phyloP scores from a whole-genome alignment of 2,329 filamentous ascomycete species.

The Pestalotiopsis sp. region DNA sequence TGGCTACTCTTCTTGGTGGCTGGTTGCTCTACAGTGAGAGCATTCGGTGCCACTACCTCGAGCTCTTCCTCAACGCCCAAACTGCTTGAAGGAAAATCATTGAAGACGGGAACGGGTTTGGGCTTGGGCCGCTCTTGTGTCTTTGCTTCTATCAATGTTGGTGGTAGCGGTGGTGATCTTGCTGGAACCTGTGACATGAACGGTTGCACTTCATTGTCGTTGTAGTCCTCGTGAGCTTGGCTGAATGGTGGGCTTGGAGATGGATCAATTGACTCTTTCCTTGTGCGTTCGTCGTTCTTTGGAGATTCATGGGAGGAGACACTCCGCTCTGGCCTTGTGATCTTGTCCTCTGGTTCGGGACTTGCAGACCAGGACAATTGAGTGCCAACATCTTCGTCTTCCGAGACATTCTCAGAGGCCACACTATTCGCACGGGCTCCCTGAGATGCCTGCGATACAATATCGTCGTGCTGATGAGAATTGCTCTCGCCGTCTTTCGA shows the following conservation, averaged over 20 bases:
- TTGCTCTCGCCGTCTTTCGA: not conserved
- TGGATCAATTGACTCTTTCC: not conserved
- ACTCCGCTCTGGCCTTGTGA: not conserved
- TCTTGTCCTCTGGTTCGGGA: not conserved
- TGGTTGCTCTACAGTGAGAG: constrained; percentile 22
- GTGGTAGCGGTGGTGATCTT: constrained; percentile 23
- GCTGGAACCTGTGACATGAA: constrained; percentile 30
- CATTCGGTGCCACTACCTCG: constrained; percentile 32
- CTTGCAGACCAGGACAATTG: not conserved
- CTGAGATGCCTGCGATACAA: not conserved
- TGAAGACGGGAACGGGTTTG: not conserved
- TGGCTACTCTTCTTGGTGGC: constrained; percentile 26
- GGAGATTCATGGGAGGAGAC: too few relatives aligned
- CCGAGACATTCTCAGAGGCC: not conserved
- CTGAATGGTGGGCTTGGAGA: not conserved
- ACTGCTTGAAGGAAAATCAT: constrained; percentile 28
- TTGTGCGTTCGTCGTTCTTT: too few relatives aligned
- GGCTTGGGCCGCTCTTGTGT: constrained; percentile 2
- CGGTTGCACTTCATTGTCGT: constrained; percentile 2
- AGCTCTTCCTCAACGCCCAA: constrained; percentile 32
- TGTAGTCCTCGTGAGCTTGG: not conserved
- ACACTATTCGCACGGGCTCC: not conserved
- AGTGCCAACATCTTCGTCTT: not conserved
- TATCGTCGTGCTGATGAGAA: not conserved
- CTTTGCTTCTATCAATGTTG: constrained; percentile 21